Base-by-base conservation (phyloP, 2,329 filamentous ascomycete species). In the Epicoccum sorghinum region DNA sequence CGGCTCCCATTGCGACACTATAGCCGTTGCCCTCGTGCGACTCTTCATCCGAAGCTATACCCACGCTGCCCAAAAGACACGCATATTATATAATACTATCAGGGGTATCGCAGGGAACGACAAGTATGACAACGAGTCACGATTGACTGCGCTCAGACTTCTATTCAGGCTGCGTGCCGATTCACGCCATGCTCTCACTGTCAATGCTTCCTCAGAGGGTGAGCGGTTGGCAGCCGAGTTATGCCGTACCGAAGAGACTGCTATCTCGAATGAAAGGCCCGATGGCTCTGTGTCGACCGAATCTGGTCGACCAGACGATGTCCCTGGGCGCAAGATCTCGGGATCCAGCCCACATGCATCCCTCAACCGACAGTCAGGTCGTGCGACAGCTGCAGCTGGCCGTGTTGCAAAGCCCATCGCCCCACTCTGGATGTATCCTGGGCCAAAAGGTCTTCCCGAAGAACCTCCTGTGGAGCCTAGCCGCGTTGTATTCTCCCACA, bases 131-230 rank as follows among this genome's bases (percentile, higher is more conserved):
- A 70, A 62, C 38, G 75, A 77, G 60, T 74, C 74, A 30, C 69
- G 75, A 4, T 62, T 77, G 39, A 70, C 70, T 12, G 70, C 73
- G 5, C 61, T 77, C 8, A 75, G 73, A 47, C 59, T 75, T 38
- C 78, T 97, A 2, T 93, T 96, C 70, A 86, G 93, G 38, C 78
- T 97, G 27, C 85, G 93, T 54, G 91, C 91, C 22, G 91, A 96
- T 73, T 91, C 89, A 70, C 86, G 89, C 8, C 86, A 93, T 61
- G 84, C 87, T 39, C 83, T 97, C 4, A 91, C 89, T 53, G 79
- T 96, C 47, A 86, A 86, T 7, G 77, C 84, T 30, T 83, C 85
- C 27, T 85, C 88, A 1, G 91, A 96, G 69, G 89, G 86, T 25
- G 85, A 88, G 60, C 86, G 85, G 47, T 79, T 96, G 23, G 90